A percentile compares a stretch with the other conserved stretches of the same genome.
These are phyloP conservation scores for Irpex sp. DNA, from an alignment of 1,284 basidiomycete genomes.

Conservation along the genomic window DNA sequence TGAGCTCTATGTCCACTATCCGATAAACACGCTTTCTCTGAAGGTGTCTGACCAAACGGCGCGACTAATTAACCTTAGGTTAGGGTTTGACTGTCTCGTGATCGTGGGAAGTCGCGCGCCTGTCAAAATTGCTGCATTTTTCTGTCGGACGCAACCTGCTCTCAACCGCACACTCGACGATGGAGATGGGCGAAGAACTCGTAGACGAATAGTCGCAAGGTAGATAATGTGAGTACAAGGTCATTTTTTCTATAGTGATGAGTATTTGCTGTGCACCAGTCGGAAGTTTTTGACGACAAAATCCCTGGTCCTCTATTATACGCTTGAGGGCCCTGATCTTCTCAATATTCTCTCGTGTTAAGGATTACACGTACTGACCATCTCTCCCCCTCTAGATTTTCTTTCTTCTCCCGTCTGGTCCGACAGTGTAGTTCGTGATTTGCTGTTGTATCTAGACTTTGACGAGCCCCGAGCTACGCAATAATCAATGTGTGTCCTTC, in stretches of 20 bases:
- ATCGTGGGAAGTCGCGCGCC: not conserved
- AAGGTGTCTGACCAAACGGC: no score
- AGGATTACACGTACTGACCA: not conserved
- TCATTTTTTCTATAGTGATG: conserved; percentile 17
- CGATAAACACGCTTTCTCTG: no score
- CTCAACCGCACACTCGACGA: not conserved
- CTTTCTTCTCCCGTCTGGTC: not conserved
- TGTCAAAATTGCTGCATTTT: not conserved
- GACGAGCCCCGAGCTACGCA: no score
- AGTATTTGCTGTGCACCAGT: conserved; percentile 31
- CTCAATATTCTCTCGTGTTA: not conserved
- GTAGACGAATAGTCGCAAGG: not conserved
- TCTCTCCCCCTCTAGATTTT: not conserved
- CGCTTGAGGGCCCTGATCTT: conserved; percentile 27
- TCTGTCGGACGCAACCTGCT: not conserved
- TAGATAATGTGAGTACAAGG: not conserved
- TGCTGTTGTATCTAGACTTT: no score
- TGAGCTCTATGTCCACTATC: no score
- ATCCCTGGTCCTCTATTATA: conserved; percentile 25
- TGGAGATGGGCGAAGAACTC: not conserved
- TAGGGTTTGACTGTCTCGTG: not conserved
- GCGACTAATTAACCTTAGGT: not conserved
- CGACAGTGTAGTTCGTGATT: not conserved
- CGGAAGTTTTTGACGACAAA: conserved; percentile 24
- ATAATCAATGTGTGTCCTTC: no score